Percentiles rank a stretch among this genome's conserved stretches.
Evolutionary conservation across 2,329 filamentous ascomycete species (phyloP).

Genomic region (Apiospora marii): DNA sequence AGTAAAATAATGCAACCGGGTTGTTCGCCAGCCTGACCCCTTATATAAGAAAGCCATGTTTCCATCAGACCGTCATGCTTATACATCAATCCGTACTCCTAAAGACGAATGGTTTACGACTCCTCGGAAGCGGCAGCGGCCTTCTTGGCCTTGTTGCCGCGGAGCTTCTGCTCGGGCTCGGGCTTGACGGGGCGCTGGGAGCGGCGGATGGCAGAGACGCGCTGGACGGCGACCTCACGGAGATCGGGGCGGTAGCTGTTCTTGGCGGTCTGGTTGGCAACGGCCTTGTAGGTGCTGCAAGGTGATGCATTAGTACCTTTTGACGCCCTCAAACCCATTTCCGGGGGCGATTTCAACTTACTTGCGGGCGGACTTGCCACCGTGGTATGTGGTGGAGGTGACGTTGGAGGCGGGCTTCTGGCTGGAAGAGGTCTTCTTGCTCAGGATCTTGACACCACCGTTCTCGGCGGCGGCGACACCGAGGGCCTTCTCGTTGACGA

Average conservation of each 20-base stretch:
- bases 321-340: not conserved
- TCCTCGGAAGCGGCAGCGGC: slow-evolving; percentile 62
- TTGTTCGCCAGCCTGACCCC: slow-evolving; percentile 24
- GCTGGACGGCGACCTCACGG: slow-evolving; percentile 80
- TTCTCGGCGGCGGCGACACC: slow-evolving; percentile 79
- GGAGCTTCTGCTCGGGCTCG: slow-evolving; percentile 74
- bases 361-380: slow-evolving; percentile 81
- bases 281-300: slow-evolving; percentile 82
- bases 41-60: slow-evolving; percentile 19
- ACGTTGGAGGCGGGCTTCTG: slow-evolving; percentile 76
- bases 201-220: slow-evolving; percentile 84
- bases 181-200: slow-evolving; percentile 83
- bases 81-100: slow-evolving; percentile 26
- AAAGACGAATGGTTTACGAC: slow-evolving; percentile 38
- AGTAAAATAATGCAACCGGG: slow-evolving; percentile 23
- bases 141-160: slow-evolving; percentile 82
- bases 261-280: slow-evolving; percentile 85
- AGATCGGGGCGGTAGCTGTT: slow-evolving; percentile 84
- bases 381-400: slow-evolving; percentile 73
- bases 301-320: slow-evolving; percentile 27
- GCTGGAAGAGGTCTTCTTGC: slow-evolving; percentile 79
- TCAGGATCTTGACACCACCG: slow-evolving; percentile 80
- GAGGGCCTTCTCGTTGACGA: slow-evolving; percentile 92
- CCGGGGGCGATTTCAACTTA: slow-evolving; percentile 54
- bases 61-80: slow-evolving; percentile 22